Percentiles rank a stretch among this genome's conserved stretches.
Evolutionary conservation across 768 basidiomycete species (phyloP).

Genomic region (Plicaturopsis crispa): DNA sequence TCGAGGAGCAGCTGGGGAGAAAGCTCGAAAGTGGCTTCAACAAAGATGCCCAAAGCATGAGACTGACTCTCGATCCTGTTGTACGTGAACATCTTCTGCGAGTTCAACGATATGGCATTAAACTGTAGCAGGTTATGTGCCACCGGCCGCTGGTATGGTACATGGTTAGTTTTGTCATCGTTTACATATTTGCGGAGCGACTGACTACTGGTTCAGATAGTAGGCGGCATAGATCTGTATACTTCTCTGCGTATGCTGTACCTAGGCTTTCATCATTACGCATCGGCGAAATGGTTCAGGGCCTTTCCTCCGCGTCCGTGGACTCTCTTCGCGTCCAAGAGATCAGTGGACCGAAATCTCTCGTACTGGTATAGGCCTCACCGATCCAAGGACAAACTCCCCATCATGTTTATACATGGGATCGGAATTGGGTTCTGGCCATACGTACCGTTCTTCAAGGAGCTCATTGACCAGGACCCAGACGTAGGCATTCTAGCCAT

Average conservation of each 20-base stretch:
- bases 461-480: conserved; percentile 33
- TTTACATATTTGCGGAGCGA: not conserved
- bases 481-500: conserved; percentile 52
- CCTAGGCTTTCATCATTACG: conserved; percentile 50
- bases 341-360: conserved; percentile 24
- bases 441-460: conserved; percentile 43
- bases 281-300: conserved; percentile 22
- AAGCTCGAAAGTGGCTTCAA: conserved; percentile 33
- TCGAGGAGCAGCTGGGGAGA: conserved; percentile 34
- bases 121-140: too few species aligned
- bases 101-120: too few species aligned
- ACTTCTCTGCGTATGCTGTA: conserved; percentile 29
- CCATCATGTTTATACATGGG: conserved; percentile 61
- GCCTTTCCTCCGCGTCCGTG: conserved; percentile 50
- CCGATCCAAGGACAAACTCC: conserved; percentile 34
- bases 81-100: too few species aligned
- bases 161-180: conserved; percentile 26
- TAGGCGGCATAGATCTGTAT: conserved; percentile 39
- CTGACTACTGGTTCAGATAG: conserved; percentile 31
- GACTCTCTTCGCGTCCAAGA: conserved; percentile 34
- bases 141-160: conserved; percentile 67
- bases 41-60: conserved; percentile 33
- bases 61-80: conserved; percentile 52
- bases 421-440: conserved; percentile 64
- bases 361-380: conserved; percentile 47